Base-by-base conservation (phyloP, 2,329 filamentous ascomycete genomes). In the Tolypocladium ophioglossoides region DNA sequence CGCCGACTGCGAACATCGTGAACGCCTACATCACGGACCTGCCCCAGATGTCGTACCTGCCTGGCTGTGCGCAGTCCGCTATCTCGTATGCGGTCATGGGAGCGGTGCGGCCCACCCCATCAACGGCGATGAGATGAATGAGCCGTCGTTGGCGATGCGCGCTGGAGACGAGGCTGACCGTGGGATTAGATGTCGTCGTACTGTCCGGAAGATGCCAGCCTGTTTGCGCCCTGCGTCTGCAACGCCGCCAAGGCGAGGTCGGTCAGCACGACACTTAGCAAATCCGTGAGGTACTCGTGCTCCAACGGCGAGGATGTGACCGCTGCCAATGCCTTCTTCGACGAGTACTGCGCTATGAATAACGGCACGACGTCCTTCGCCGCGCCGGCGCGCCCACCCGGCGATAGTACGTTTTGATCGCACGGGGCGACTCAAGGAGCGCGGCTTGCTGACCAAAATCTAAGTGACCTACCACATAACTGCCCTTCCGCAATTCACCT, bases 381-480 rank as follows among this genome's bases (percentile, higher is more conserved):
- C 1, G 58, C 63, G 4, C 71, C 75, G 1, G 64, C 72, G 0
- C 62, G 68, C 32, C 78, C 78, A 8, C 76, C 78, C 0, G 78
- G 79, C 46, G 72, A 79, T 56, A 78, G 75, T 79, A 59, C 56
- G 75, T 71, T 34, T 37, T 27, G 2, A 9, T 24, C 18, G 22
- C n/a, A 27, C 16, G 34, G n/a, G n/a, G 11, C 22, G 10, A 16
- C 14, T 30, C 4, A 8, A 5, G 14, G 4, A 18, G 1, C 24
- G n/a, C 2, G 6, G 7, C 16, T n/a, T 30, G 2, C 55, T 59
- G 41, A 60, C 55, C 6, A 8, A 40, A 12, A 18, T 30, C 7
- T 4, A 24, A 77, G 74, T 82, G 73, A 72, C 76, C 0, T 82
- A 80, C 60, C 77, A 79, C 55, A 75, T 82, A 54, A 79, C 77